Conservation (phyloP, 2,329 filamentous ascomycete species). For the Knufia fluminis region DNA sequence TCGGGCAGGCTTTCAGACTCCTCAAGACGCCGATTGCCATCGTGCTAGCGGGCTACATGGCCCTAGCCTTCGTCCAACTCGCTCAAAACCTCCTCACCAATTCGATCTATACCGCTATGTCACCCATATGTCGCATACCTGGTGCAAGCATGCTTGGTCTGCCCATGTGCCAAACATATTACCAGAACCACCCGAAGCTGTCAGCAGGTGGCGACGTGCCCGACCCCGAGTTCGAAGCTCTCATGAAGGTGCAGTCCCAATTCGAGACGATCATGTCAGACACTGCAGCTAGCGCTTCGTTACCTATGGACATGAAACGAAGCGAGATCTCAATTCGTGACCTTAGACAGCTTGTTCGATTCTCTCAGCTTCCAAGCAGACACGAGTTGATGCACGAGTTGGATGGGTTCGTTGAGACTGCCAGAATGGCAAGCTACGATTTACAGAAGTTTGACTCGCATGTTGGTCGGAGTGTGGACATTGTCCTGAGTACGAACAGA, state of each 20-base stretch:
- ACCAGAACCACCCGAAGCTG: not conserved
- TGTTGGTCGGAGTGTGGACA: constrained; percentile 64
- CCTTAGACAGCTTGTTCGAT: constrained; percentile 60
- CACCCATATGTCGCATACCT: constrained; percentile 62
- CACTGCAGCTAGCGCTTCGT: constrained; percentile 51
- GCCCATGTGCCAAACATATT: constrained; percentile 47
- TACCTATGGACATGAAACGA: constrained; percentile 71
- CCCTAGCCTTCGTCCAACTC: constrained; percentile 50
- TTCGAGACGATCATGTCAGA: constrained; percentile 68
- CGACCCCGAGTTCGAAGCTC: constrained; percentile 59
- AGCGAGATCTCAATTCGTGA: constrained; percentile 67
- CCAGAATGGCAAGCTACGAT: constrained; percentile 54
- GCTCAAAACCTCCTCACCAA: constrained; percentile 53
- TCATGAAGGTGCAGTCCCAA: constrained; percentile 64
- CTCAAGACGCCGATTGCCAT: constrained; percentile 57
- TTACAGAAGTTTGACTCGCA: constrained; percentile 68
- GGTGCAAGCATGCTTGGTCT: constrained; percentile 53
- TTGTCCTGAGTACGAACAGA: constrained; percentile 63
- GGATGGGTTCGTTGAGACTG: constrained; percentile 63
- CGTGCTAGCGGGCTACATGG: constrained; percentile 52
- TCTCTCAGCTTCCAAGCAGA: constrained; percentile 55
- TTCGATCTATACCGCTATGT: constrained; percentile 53
- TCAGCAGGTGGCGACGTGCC: constrained; percentile 22
- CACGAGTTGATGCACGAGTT: constrained; percentile 68
- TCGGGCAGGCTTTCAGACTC: constrained; percentile 46